Base-by-base conservation (phyloP, 176 grass and related monocot species). In the Ensete glaucum region DNA sequence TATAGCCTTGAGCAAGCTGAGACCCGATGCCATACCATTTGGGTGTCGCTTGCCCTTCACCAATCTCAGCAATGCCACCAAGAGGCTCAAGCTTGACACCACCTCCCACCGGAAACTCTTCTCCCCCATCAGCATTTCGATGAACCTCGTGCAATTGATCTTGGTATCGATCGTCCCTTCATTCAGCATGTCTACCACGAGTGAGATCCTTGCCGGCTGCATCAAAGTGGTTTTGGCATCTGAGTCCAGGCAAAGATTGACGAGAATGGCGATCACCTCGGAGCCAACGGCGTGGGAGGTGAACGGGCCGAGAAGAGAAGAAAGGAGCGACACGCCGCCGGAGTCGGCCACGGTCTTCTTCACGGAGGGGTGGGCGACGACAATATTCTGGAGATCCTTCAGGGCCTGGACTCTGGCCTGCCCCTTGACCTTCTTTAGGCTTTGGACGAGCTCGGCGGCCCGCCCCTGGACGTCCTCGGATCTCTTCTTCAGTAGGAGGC, bases 171-270 rank as follows among this genome's bases (percentile, higher is more conserved):
- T 81, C 17, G 90, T 83, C 1, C 94, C 94, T 65, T 97, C 94
- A 17, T 93, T 93, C 9, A 97, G 88, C 88, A 97, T 87, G 79
- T 97, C 94, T 43, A 90, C 87, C 57, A 97, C 85, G 19, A 97
- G 83, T 26, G 94, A 90, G 60, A 97, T 87, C 76, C 87, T 93
- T 1, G 87, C 90, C 12, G 94, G 94, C 76, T 97, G 88, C 88
- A 93, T 93, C 25, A 97, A 84, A 72, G 57, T 85, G 8, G 80
- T 55, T 79, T 88, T 93, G 0, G 94, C 74, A 53, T 88, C 83
- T 4, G 74, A 82, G 69, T 90, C 85, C 15, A 93, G 85, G 13
- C 84, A 74, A 51, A 93, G 85, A 22, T 83, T 82, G 43, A 90
- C 81, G 0, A 97, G 90, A 56, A 97, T 87, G 76, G 90, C 88